Evolutionary conservation across 2,329 filamentous ascomycete genomes (phyloP).

Genomic region (Penicillium sp.): DNA sequence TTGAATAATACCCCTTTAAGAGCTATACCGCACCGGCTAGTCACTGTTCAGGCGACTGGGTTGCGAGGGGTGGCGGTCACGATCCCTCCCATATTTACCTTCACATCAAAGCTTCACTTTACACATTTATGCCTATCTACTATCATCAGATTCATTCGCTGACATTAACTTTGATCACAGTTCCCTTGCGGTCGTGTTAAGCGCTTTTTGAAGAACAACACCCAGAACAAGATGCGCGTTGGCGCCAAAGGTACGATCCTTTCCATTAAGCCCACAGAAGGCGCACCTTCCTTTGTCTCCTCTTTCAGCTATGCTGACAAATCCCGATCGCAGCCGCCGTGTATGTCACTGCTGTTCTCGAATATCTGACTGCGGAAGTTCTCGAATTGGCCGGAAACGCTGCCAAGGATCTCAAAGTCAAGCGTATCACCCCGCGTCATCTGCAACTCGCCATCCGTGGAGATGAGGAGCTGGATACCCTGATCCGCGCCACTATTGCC

Average conservation of each 20-base stretch:
- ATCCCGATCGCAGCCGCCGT: no score
- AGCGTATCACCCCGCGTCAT: conserved; percentile 97
- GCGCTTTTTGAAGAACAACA: conserved; percentile 98
- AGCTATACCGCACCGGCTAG: no score
- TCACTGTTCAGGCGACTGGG: no score
- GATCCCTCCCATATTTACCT: no score
- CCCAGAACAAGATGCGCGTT: conserved; percentile 99
- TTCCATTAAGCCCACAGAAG: no score
- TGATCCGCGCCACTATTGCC: conserved; percentile 94
- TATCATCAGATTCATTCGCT: no score
- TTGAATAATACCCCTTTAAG: no score
- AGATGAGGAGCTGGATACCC: conserved; percentile 93
- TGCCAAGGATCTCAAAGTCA: conserved; percentile 98
- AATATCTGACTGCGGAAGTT: conserved; percentile 96
- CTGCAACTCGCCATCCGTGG: conserved; percentile 95
- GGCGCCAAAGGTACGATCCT: conserved; percentile 69
- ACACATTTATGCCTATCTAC: no score
- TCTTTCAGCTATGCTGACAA: no score
- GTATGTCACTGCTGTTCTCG: no score
- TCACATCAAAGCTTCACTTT: no score
- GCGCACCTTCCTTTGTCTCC: conserved; percentile 6
- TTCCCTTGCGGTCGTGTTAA: conserved; percentile 99
- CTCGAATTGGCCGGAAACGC: conserved; percentile 96
- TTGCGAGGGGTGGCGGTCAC: no score
- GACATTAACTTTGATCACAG: conserved; percentile 52